phyloP scores from a whole-genome alignment of 1,139 yeast genomes.

The Saccharomyces pastorianus region DNA sequence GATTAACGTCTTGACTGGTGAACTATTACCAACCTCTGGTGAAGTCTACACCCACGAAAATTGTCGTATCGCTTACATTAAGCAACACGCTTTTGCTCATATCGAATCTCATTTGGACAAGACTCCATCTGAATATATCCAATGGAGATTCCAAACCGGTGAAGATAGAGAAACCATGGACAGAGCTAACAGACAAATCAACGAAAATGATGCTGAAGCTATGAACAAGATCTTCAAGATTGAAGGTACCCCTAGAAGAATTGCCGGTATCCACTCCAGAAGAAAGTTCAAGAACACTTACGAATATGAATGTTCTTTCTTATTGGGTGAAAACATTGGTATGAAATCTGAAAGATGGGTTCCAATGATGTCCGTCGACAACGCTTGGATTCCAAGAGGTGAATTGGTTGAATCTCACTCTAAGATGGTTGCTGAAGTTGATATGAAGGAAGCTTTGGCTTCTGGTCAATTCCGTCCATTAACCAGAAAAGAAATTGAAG shows the following conservation, averaged over 20 bases:
- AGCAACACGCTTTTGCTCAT: constrained; percentile 99
- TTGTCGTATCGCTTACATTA: constrained; percentile 98
- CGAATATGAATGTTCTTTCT: constrained; percentile 97
- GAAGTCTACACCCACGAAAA: constrained; percentile 99
- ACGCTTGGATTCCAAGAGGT: constrained; percentile 99
- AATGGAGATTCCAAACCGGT: constrained; percentile 99
- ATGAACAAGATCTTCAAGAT: constrained; percentile 99
- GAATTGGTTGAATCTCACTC: constrained; percentile 97
- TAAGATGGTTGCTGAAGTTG: constrained; percentile 99
- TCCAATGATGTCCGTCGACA: constrained; percentile 98
- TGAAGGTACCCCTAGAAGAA: constrained; percentile 97
- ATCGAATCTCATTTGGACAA: constrained; percentile 97
- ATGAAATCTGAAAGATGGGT: constrained; percentile 99
- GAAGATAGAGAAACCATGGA: constrained; percentile 99
- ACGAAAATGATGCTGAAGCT: constrained; percentile 92
- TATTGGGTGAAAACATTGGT: constrained; percentile 95
- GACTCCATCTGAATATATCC: constrained; percentile 99
- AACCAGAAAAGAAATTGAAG: constrained; percentile 99
- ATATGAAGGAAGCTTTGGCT: constrained; percentile 99
- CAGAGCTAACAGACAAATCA: constrained; percentile 98
- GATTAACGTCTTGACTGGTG: constrained; percentile 98
- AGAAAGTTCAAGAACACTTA: constrained; percentile 99
- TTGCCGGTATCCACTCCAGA: constrained; percentile 90
- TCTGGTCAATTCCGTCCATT: constrained; percentile 99
- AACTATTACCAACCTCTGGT: constrained; percentile 94